A percentile compares a stretch with the other conserved stretches of the same genome.
These are phyloP conservation scores for Populus tremula DNA, from an alignment of 345 rosid species.

Conservation along the genomic window DNA sequence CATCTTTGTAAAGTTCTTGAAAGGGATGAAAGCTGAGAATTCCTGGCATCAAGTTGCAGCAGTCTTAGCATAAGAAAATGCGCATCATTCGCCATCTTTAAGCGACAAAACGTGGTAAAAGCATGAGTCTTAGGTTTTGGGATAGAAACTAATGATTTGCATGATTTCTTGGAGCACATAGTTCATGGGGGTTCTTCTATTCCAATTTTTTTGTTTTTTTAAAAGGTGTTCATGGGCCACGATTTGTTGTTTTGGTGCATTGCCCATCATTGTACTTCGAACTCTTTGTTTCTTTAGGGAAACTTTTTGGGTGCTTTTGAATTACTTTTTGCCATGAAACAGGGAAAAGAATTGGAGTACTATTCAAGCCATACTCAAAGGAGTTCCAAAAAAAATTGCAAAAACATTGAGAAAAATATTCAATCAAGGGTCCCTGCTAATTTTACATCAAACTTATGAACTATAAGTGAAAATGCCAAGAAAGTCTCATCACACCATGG, in stretches of 20 bases:
- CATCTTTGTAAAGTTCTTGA: not conserved
- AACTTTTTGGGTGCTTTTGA: not conserved
- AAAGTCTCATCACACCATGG: not conserved
- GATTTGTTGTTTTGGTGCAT: not conserved
- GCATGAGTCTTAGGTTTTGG: slow-evolving; percentile 20
- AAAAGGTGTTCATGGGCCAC: not conserved
- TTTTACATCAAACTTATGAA: not conserved
- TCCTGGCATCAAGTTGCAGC: not conserved
- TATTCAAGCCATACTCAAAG: slow-evolving; percentile 3
- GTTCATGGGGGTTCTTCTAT: not conserved
- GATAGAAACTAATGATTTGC: slow-evolving; percentile 8
- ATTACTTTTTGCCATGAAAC: slow-evolving; percentile 9
- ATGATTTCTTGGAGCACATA: not conserved
- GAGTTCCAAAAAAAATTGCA: no score
- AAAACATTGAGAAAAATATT: not conserved
- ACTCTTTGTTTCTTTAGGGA: not conserved
- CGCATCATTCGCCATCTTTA: slow-evolving; percentile 11
- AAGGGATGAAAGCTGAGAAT: not conserved
- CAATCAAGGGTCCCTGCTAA: not conserved
- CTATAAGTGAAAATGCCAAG: not conserved
- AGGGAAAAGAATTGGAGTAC: not conserved
- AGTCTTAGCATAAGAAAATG: not conserved
- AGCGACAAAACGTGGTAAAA: slow-evolving; percentile 31
- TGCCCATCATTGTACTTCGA: slow-evolving; percentile 4
- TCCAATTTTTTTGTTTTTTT: not conserved